Base-by-base conservation (phyloP, 192 early-diverging fungal genomes). In the Mortierella antarctica region DNA sequence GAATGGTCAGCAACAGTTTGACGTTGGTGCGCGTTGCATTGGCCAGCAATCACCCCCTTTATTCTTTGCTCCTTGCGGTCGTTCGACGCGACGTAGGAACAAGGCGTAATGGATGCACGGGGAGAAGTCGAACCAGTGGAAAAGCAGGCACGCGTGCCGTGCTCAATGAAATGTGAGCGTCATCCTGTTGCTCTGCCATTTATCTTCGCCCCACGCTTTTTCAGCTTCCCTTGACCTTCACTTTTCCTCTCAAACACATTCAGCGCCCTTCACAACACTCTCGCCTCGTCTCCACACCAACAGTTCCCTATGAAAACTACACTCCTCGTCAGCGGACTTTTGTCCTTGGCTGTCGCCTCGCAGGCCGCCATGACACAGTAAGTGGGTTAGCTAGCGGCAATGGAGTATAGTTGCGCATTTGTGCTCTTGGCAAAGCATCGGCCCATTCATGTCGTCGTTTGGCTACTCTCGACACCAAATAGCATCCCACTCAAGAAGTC, bases 401-500 rank as follows among this genome's bases (percentile, higher is more conserved):
- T 54, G 17, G 8, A 54, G n/a, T 9, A 17, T 0, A 0, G 6
- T 15, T 7, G 53, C 52, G 13, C 53, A 54, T 54, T 40, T 31
- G n/a, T 57, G 0, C 14, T 31, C 31, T 39, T 31, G 8, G 50
- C 13, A 51, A 51, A 15, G n/a, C 59, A 20, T 23, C 65, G 7
- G 9, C 44, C 13, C 15, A 23, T n/a, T 15, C 60, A n/a, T 73
- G 1, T 15, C 20, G 8, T 20, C 41, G n/a, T 63, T 66, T 52
- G 52, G 45, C 62, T 56, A 18, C 55, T 56, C 1, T 21, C n/a
- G 31, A 31, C 15, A 18, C 12, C 17, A 49, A 49, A 2, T 69
- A 91, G 89, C 48, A 65, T 91, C 47, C 63, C 77, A 7, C 78
- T 95, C 67, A 94, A 93, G 80, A 93, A 93, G 85, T 65, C 87